Evolutionary conservation across 2,329 filamentous ascomycete species (phyloP), one percentile per base, ranked within the genome.

Genomic region (Triangularia setosa): DNA sequence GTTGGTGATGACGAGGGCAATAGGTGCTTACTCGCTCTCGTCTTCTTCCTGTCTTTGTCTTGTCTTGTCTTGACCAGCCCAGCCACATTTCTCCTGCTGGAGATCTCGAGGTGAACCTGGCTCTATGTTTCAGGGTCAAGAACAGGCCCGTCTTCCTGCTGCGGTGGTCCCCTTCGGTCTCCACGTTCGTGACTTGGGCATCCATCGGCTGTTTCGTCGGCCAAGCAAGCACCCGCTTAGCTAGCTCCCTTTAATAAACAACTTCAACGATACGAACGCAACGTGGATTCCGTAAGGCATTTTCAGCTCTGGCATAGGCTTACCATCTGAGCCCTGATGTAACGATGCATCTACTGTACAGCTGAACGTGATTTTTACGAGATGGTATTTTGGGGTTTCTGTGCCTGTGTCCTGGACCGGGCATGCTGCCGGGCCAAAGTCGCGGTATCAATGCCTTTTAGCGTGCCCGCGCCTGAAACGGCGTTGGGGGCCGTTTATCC

Each of bases 401-500:
- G 24, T 55, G 52, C 21, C 5, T 6, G 52, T 27, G 52, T 16
- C 8, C 16, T 53, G 25, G 14, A 21, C 24, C 40, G 40, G 40
- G 40, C 40, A 48, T 48, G n/a, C 33, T 40, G 14, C 33, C 16
- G n/a, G 33, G n/a, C 54, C 60, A 57, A n/a, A 57, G 48, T 7
- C 33, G 33, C 54, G 60, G 40, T 33, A 58, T 35, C 52, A 53
- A 64, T 58, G 57, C 56, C 62, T 48, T 63, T 61, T 35, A 48
- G 30, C 27, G 59, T 48, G 56, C 62, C 64, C 59, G 9, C 24
- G 63, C 33, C 65, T 65, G 65, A 67, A 67, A 67, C 62, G 24
- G 33, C 44, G 25, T 25, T 25, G 58, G 65, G 62, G 57, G n/a
- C 59, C 40, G 28, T 64, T 44, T 57, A 55, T 30, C 60, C 25